Evolutionary conservation across 2,329 filamentous ascomycete species (phyloP).

Genomic region (Trichoderma atrobrunneum): DNA sequence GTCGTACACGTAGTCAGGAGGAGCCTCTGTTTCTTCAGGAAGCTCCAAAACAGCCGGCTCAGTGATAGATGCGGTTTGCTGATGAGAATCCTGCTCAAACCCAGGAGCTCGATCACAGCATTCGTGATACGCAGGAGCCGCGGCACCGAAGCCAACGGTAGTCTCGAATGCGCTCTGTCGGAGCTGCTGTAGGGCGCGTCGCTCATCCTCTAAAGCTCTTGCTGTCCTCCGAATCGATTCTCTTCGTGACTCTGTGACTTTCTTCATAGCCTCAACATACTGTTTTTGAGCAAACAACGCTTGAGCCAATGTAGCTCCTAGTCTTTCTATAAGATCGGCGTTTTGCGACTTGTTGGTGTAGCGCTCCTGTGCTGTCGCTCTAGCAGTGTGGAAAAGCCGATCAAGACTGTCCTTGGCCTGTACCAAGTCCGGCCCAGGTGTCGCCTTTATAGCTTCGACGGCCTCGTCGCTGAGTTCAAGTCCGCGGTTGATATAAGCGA

Average conservation of each 20-base stretch:
- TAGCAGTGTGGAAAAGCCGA: neutral
- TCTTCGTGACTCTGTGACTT: constrained; percentile 7
- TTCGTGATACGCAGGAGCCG: constrained; percentile 19
- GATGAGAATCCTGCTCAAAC: constrained; percentile 5
- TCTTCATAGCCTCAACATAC: constrained; percentile 2
- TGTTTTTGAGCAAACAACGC: constrained; percentile 6
- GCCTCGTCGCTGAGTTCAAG: constrained; percentile 6
- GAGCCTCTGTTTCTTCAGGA: constrained; percentile 8
- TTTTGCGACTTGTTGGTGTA: neutral
- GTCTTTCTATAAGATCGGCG: neutral
- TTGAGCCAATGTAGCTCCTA: neutral
- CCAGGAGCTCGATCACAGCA: constrained; percentile 14
- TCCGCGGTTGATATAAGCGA: constrained; percentile 10
- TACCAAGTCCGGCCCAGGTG: neutral
- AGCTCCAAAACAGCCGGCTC: constrained; percentile 8
- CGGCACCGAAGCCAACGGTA: constrained; percentile 18
- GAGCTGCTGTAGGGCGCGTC: constrained; percentile 14
- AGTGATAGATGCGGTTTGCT: neutral
- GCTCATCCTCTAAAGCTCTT: constrained; percentile 12
- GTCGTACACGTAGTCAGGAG: neutral
- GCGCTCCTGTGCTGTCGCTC: neutral
- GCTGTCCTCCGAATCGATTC: constrained; percentile 4
- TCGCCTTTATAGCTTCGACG: neutral
- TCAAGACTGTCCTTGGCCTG: neutral
- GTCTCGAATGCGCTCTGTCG: constrained; percentile 19